Evolutionary conservation across 371 early-diverging fungal genomes (phyloP), one percentile per base, ranked within the genome.

Genomic region (Nematocida major): DNA sequence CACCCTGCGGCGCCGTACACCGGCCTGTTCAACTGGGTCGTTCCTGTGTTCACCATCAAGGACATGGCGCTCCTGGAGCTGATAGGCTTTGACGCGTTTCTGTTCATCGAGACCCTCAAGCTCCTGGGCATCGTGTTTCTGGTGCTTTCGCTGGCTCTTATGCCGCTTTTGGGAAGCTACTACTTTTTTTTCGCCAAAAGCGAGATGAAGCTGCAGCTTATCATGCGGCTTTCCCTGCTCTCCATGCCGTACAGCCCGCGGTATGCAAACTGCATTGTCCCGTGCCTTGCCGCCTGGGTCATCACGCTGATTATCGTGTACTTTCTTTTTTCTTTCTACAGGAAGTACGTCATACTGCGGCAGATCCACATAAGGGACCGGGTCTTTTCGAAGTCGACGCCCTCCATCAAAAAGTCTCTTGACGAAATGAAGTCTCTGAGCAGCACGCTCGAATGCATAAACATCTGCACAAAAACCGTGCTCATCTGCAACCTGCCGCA

Each of bases 71-170:
- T 85, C 1, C 69, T 85, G 0, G 50, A 78, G n/a, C 54, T 85
- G 15, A 65, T 83, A 45, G 86, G 86, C 0, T 68, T 85, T 36
- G 86, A 85, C 67, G 79, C 81, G 28, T 85, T 84, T 70, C 81
- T 85, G 82, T 80, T 85, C 48, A 61, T 83, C n/a, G 82, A 84
- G 51, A 82, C 82, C 2, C 34, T 84, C 11, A 85, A 83, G 73
- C 59, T 85, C 3, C 65, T 85, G 0, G 79, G 73, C 36, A 81
- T 80, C 48, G 82, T 83, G 38, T 80, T 81, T 54, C 45, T 77
- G 1, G 18, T 67, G 11, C 59, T 84, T 15, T 67, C 78, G 15
- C 24, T 84, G 30, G 38, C 62, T 13, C 43, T 80, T 3, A n/a
- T 79, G 15, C 83, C 82, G 0, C n/a, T 66, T 11, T 62, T 84